Evolutionary conservation across 148 eudicot species (phyloP).

Genomic region (Oxyria digyna): DNA sequence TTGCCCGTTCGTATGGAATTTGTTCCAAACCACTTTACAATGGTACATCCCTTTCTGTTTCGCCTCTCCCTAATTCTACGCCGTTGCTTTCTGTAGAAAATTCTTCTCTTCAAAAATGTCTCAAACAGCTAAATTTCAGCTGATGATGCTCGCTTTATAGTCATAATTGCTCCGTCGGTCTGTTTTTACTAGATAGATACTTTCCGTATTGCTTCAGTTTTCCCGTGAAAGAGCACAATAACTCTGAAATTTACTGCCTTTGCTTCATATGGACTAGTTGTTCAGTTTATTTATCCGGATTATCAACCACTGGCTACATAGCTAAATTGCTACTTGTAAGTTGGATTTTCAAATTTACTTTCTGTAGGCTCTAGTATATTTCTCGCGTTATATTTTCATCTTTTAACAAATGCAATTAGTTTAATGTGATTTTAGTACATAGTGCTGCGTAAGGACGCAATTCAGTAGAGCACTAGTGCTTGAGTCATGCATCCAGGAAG

Average conservation of each 20-base stretch:
- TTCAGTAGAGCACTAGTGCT: too few relatives aligned
- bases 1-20: too few relatives aligned
- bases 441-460: too few relatives aligned
- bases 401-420: not conserved
- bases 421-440: too few relatives aligned
- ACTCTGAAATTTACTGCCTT: not conserved
- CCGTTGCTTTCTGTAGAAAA: not conserved
- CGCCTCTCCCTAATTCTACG: not conserved
- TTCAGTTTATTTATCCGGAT: not conserved
- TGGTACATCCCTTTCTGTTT: not conserved
- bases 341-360: not conserved
- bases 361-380: not conserved
- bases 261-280: not conserved
- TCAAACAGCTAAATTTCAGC: not conserved
- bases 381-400: not conserved
- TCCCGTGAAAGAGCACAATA: not conserved
- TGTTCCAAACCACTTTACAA: not conserved
- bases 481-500: too few relatives aligned
- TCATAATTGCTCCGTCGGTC: not conserved
- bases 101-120: not conserved
- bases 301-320: not conserved
- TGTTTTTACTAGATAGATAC: not conserved
- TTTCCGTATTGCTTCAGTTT: not conserved
- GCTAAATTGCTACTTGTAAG: slow-evolving; percentile 5
- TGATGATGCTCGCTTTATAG: not conserved